Evolutionary conservation across 75 land plant species (phyloP), one percentile per base, ranked within the genome.

Genomic region (Gnetum montanum): DNA sequence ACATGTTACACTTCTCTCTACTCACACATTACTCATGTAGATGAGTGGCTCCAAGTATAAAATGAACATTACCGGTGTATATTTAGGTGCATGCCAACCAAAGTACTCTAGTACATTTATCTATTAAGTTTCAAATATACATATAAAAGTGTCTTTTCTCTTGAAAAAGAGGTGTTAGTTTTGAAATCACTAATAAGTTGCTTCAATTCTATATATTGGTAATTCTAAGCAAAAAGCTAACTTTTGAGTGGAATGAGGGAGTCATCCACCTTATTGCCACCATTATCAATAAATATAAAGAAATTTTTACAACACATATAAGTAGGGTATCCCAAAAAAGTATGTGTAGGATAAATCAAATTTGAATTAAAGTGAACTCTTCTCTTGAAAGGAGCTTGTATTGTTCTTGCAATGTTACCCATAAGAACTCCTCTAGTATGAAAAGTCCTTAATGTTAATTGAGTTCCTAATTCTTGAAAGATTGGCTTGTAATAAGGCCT

Each of bases 361-460:
- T 46, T 46, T 24, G 23, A 3, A 46, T 46, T 46, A 20, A 24
- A 46, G 23, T 46, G 13, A 46, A 46, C 26, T 23, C 26, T 46
- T 23, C 7, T 0, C 6, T 5, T 25, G 27, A 46, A 46, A 46
- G 49, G 49, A 28, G 49, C 25, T 46, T 28, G 4, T 23, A 46
- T 11, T 8, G 23, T 10, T 46, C 26, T 12, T 31, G 13, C 35
- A 30, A 54, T 54, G 31, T 20, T 35, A 12, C 56, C 22, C 8
- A 0, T 54, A 35, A 54, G 31, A 30, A 54, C 38, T 16, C 56
- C 56, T n/a, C 24, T 20, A 0, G 10, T 54, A 54, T 54, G 35
- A 54, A 54, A 54, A 54, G 56, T 54, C 38, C 56, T 54, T 54
- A 31, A 8, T 18, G 56, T 54, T 31, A 31, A 25, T 54, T 30